Percentiles rank a stretch among this genome's conserved stretches.
Evolutionary conservation across 768 basidiomycete genomes (phyloP).

Genomic region (Russula ochroleuca): DNA sequence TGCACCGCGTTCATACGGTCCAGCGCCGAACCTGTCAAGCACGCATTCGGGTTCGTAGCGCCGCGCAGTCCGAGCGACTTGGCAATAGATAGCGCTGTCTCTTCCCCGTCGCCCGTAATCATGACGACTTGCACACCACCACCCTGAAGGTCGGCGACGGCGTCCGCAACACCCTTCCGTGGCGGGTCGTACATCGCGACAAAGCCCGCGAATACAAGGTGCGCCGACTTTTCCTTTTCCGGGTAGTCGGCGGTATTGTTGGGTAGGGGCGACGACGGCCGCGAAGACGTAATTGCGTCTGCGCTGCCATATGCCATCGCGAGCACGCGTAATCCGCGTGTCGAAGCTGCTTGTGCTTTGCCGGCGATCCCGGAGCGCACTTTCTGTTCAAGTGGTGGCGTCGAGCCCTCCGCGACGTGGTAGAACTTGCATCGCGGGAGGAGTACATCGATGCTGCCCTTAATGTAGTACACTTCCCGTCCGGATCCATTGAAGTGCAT

Average conservation of each 20-base stretch:
- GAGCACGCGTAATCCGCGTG: slow-evolving; percentile 78
- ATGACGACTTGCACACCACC: slow-evolving; percentile 96
- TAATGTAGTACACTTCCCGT: slow-evolving; percentile 83
- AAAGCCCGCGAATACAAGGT: slow-evolving; percentile 87
- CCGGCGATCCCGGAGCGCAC: slow-evolving; percentile 63
- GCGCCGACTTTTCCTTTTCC: slow-evolving; percentile 36
- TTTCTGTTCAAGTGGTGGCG: slow-evolving; percentile 67
- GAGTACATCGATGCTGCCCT: slow-evolving; percentile 87
- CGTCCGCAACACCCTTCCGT: slow-evolving; percentile 86
- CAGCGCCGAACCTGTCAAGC: slow-evolving; percentile 55
- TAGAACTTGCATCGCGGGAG: slow-evolving; percentile 85
- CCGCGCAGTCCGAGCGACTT: slow-evolving; percentile 77
- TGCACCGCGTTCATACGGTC: slow-evolving; percentile 80
- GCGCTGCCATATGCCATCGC: slow-evolving; percentile 83
- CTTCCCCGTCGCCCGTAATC: slow-evolving; percentile 95
- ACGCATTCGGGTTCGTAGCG: slow-evolving; percentile 36
- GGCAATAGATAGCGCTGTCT: slow-evolving; percentile 87
- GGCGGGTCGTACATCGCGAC: slow-evolving; percentile 96
- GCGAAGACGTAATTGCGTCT: slow-evolving; percentile 34
- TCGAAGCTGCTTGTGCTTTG: slow-evolving; percentile 68
- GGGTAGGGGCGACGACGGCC: slow-evolving; percentile 30
- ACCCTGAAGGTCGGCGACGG: slow-evolving; percentile 71
- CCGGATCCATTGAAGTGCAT: slow-evolving; percentile 35
- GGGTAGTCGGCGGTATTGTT: slow-evolving; percentile 33
- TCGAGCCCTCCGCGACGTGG: slow-evolving; percentile 86